Conservation (phyloP, 371 early-diverging fungal genomes). For the Apophysomyces variabilis region DNA sequence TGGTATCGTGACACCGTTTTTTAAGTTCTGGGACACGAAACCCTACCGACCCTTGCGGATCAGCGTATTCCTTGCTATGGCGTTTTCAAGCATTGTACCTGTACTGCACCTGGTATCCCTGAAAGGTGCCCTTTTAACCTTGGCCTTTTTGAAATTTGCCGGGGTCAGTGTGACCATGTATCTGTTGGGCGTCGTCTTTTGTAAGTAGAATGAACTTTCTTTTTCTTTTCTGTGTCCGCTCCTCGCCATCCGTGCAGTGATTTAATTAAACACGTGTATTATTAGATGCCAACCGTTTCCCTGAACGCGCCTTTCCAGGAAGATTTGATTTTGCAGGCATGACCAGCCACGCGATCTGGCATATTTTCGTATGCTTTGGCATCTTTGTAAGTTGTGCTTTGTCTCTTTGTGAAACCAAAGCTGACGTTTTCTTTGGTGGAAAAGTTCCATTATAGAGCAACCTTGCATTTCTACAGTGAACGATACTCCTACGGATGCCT, state of each 20-base stretch:
- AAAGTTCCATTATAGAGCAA: constrained; percentile 59
- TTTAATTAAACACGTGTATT: background rate
- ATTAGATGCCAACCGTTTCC: constrained; percentile 62
- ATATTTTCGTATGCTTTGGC: constrained; percentile 65
- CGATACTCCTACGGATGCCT: constrained; percentile 53
- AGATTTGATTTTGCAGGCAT: constrained; percentile 64
- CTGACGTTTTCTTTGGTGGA: background rate
- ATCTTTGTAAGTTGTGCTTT: constrained; percentile 44
- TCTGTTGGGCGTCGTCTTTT: constrained; percentile 48
- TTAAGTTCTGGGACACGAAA: constrained; percentile 62
- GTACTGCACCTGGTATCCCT: constrained; percentile 53
- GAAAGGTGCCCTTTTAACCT: constrained; percentile 47
- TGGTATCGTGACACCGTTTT: constrained; percentile 63
- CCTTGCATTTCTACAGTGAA: constrained; percentile 50
- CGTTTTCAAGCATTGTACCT: constrained; percentile 62
- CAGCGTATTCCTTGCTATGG: constrained; percentile 66
- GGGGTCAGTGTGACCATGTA: constrained; percentile 55
- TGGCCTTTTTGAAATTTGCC: constrained; percentile 55
- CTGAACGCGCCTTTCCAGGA: constrained; percentile 73
- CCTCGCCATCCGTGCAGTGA: background rate
- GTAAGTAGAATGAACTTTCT: constrained; percentile 21
- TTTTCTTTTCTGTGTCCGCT: background rate
- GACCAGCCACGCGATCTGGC: constrained; percentile 78
- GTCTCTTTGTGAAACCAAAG: background rate
- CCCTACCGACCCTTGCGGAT: constrained; percentile 62